Evolutionary conservation across 2,329 filamentous ascomycete species (phyloP).

Genomic region (Sphaerostilbella broomeana): DNA sequence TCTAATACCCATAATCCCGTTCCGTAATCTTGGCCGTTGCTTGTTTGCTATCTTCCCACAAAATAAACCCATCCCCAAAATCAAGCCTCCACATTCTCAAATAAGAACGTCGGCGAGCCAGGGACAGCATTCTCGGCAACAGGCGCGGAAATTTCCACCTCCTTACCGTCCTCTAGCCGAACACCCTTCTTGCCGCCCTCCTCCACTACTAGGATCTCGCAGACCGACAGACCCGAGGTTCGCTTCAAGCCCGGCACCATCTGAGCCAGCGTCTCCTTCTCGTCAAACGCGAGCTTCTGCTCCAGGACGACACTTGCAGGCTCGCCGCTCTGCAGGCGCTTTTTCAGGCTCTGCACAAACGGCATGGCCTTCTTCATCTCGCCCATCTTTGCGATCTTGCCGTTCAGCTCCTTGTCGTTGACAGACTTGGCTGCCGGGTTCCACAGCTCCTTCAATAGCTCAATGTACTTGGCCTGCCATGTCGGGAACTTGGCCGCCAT

Average conservation of each 20-base stretch:
- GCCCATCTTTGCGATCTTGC: slow-evolving; percentile 70
- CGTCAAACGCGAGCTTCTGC: slow-evolving; percentile 80
- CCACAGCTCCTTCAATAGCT: slow-evolving; percentile 67
- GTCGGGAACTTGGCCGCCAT: slow-evolving; percentile 71
- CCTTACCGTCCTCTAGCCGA: slow-evolving; percentile 45
- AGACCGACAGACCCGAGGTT: slow-evolving; percentile 59
- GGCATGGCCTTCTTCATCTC: slow-evolving; percentile 99
- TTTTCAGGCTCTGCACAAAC: slow-evolving; percentile 84
- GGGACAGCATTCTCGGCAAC: slow-evolving; percentile 71
- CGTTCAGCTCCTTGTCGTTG: slow-evolving; percentile 76
- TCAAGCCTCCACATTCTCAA: slow-evolving; percentile 65
- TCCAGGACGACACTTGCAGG: slow-evolving; percentile 64
- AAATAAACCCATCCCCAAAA: slow-evolving; percentile 7
- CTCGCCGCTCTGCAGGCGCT: slow-evolving; percentile 67
- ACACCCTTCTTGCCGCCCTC: slow-evolving; percentile 62
- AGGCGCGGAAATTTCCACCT: slow-evolving; percentile 50
- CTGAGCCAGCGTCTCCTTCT: slow-evolving; percentile 64
- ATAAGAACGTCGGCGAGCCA: slow-evolving; percentile 73
- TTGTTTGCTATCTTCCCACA: slow-evolving; percentile 5
- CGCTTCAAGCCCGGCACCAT: slow-evolving; percentile 78
- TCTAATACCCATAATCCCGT: too few relatives aligned
- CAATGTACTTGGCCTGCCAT: slow-evolving; percentile 90
- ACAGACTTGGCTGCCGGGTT: slow-evolving; percentile 52
- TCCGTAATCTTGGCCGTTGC: slow-evolving; percentile 7
- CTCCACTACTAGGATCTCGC: slow-evolving; percentile 66